phyloP scores from a whole-genome alignment of 2,329 filamentous ascomycete genomes.

The Apiospora saccharicola region DNA sequence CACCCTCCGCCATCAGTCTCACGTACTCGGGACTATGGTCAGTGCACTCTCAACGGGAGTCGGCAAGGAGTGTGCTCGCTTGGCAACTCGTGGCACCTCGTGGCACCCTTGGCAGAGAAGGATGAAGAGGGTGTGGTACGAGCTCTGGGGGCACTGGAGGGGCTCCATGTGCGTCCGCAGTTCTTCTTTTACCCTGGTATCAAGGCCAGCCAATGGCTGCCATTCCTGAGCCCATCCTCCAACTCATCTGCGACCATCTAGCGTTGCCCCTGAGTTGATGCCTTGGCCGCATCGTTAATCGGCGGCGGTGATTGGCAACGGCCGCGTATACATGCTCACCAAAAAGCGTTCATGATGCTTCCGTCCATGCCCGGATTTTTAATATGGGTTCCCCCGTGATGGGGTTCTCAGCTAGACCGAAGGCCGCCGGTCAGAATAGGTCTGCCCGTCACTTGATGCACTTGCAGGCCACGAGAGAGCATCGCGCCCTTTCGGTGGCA shows the following conservation, averaged over 20 bases:
- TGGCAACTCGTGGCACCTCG: slow-evolving; percentile 20
- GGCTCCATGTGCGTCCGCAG: neutral
- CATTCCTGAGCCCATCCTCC: neutral
- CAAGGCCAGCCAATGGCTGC: slow-evolving; percentile 2
- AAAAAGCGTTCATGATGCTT: neutral
- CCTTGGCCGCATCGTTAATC: neutral
- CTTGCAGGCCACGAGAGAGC: neutral
- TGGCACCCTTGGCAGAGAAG: slow-evolving; percentile 20
- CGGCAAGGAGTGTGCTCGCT: neutral
- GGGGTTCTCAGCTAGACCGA: neutral
- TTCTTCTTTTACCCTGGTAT: slow-evolving; percentile 10
- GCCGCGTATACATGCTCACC: slow-evolving; percentile 14
- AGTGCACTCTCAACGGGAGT: slow-evolving; percentile 11
- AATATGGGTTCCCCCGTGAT: neutral
- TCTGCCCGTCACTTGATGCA: neutral
- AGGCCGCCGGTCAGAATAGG: neutral
- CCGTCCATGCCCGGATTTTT: neutral
- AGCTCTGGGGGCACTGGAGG: neutral
- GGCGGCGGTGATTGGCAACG: neutral
- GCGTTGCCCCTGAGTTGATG: slow-evolving; percentile 14
- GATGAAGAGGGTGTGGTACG: slow-evolving; percentile 20
- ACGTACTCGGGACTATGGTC: neutral
- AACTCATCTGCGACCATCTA: neutral
- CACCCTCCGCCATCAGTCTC: neutral
- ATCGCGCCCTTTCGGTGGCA: neutral